Conservation (phyloP, 2,329 filamentous ascomycete species). For the Neonectria coccinea region DNA sequence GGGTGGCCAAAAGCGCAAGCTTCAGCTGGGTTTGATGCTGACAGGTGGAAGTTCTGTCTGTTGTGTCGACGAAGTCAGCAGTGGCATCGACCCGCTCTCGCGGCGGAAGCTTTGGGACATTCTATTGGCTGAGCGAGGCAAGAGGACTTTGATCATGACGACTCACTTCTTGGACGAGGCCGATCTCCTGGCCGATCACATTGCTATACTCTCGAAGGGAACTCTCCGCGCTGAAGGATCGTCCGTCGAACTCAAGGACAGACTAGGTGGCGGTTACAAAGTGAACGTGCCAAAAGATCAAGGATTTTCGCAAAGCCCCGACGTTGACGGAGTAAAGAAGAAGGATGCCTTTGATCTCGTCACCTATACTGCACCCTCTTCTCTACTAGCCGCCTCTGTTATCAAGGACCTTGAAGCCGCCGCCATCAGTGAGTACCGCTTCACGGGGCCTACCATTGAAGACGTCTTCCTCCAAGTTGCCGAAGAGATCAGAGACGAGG, state of each 20-base stretch:
- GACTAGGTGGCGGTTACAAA: slow-evolving; percentile 84
- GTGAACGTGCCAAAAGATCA: slow-evolving; percentile 77
- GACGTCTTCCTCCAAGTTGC: slow-evolving; percentile 91
- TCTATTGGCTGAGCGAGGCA: slow-evolving; percentile 83
- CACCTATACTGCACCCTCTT: slow-evolving; percentile 78
- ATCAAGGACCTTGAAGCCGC: slow-evolving; percentile 75
- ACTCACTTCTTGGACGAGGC: slow-evolving; percentile 96
- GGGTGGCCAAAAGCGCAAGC: slow-evolving; percentile 90
- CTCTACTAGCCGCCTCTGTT: slow-evolving; percentile 76
- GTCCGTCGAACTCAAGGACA: slow-evolving; percentile 86
- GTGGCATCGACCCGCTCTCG: slow-evolving; percentile 87
- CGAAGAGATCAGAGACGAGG: slow-evolving; percentile 77
- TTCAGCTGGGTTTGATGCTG: slow-evolving; percentile 95
- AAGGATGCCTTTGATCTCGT: slow-evolving; percentile 76
- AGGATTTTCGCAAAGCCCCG: slow-evolving; percentile 59
- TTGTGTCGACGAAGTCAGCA: slow-evolving; percentile 91
- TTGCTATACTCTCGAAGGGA: slow-evolving; percentile 88
- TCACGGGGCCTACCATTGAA: slow-evolving; percentile 90
- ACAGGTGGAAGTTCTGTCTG: slow-evolving; percentile 89
- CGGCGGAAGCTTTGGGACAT: slow-evolving; percentile 96
- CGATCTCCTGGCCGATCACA: slow-evolving; percentile 88
- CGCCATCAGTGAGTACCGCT: slow-evolving; percentile 81
- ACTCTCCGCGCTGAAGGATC: slow-evolving; percentile 84
- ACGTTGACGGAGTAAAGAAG: slow-evolving; percentile 67
- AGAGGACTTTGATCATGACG: slow-evolving; percentile 85